These are phyloP conservation scores for Mucor circinelloides DNA, from an alignment of 371 early-diverging fungal genomes.

Conservation along the genomic window DNA sequence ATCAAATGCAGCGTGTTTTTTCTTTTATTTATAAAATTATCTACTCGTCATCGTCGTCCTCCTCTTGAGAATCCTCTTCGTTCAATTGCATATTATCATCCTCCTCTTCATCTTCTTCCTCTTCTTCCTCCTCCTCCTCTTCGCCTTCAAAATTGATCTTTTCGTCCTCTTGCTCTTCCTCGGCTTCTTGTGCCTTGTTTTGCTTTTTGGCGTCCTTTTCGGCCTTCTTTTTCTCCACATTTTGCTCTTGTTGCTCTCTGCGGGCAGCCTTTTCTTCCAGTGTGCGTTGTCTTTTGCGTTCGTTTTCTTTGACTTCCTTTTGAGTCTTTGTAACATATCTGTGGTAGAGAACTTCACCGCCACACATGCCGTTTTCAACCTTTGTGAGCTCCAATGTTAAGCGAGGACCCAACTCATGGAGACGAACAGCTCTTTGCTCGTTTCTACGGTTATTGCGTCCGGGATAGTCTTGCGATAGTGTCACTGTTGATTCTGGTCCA, in stretches of 20 bases:
- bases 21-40: constrained; percentile 2
- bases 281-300: constrained; percentile 58
- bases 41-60: constrained; percentile 29
- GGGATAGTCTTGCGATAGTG: constrained; percentile 75
- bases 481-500: constrained; percentile 78
- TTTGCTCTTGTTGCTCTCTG: constrained; percentile 77
- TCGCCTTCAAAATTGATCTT: not conserved
- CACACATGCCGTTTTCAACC: constrained; percentile 90
- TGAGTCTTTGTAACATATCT: constrained; percentile 70
- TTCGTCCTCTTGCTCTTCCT: constrained; percentile 40
- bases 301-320: constrained; percentile 67
- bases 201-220: constrained; percentile 59
- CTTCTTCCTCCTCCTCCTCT: constrained; percentile 32
- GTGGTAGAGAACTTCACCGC: constrained; percentile 93
- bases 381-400: constrained; percentile 88
- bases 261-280: constrained; percentile 68
- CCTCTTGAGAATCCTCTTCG: constrained; percentile 38
- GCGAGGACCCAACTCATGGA: constrained; percentile 93
- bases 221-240: constrained; percentile 79
- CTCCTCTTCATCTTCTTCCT: constrained; percentile 35
- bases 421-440: constrained; percentile 84
- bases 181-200: constrained; percentile 44
- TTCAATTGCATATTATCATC: constrained; percentile 34
- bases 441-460: constrained; percentile 75
- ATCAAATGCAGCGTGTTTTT: not conserved